Percentiles rank a stretch among this genome's conserved stretches.
phyloP scores from a whole-genome alignment of 129 eudicot species.

The Helianthus annuus region DNA sequence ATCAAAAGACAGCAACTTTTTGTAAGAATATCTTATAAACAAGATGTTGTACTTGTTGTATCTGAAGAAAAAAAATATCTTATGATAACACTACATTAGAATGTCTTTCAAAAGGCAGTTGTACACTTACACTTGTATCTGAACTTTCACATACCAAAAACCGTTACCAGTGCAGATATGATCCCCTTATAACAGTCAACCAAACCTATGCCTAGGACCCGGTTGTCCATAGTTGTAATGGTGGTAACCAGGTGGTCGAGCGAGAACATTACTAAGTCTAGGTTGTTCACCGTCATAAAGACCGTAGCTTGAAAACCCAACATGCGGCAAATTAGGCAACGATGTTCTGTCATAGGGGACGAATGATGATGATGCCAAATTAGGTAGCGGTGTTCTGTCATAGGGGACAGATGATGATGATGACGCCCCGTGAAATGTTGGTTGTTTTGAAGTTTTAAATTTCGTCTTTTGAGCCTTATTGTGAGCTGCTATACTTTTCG shows the following conservation, averaged over 20 bases:
- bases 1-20: too few species aligned
- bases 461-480: slow-evolving; percentile 6
- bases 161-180: too few species aligned
- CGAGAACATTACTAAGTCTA: background rate
- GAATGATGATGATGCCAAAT: slow-evolving; percentile 10
- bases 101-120: too few species aligned
- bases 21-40: too few species aligned
- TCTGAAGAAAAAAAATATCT: background rate
- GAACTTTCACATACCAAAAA: background rate
- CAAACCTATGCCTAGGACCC: slow-evolving; percentile 12
- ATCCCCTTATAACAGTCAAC: slow-evolving; percentile 4
- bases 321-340: slow-evolving; percentile 12
- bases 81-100: background rate
- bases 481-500: slow-evolving; percentile 2
- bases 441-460: slow-evolving; percentile 6
- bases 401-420: slow-evolving; percentile 18
- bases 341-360: slow-evolving; percentile 10
- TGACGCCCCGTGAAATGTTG: slow-evolving; percentile 2
- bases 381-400: slow-evolving; percentile 9
- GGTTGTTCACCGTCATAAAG: slow-evolving; percentile 14
- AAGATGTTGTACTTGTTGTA: too few species aligned
- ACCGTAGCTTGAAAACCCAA: slow-evolving; percentile 12
- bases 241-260: slow-evolving; percentile 23
- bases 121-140: background rate
- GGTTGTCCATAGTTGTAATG: slow-evolving; percentile 13